Percentiles rank a stretch among this genome's conserved stretches.
These are phyloP conservation scores for Populus nigra DNA, from an alignment of 345 rosid genomes.

Conservation along the genomic window DNA sequence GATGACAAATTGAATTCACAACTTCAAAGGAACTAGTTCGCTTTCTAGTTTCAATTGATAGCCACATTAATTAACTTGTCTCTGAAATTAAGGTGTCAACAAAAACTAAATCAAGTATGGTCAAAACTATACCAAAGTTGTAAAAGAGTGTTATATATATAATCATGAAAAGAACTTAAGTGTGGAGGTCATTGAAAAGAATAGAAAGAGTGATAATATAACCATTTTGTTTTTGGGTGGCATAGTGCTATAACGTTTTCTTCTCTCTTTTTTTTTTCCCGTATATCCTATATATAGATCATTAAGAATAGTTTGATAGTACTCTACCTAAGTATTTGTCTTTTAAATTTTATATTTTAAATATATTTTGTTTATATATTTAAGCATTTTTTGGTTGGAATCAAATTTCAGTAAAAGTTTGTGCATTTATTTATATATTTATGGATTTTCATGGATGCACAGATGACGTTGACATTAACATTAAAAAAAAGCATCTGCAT, in stretches of 20 bases:
- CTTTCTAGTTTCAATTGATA: too few species aligned
- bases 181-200: background rate
- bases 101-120: too few species aligned
- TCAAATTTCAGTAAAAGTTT: background rate
- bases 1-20: too few species aligned
- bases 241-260: background rate
- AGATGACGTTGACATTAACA: background rate
- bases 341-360: background rate
- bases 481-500: background rate
- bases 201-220: background rate
- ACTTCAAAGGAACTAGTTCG: too few species aligned
- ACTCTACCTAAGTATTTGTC: background rate
- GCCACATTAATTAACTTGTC: too few species aligned
- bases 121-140: too few species aligned
- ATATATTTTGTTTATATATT: background rate
- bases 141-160: too few species aligned
- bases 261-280: too few species aligned
- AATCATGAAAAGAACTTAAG: background rate
- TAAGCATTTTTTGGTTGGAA: background rate
- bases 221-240: background rate
- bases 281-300: background rate
- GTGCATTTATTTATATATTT: background rate
- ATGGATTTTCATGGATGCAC: background rate
- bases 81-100: too few species aligned
- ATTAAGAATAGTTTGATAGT: background rate